Evolutionary conservation across 768 basidiomycete species (phyloP), one percentile per base, ranked within the genome.

Genomic region (Mycena vitilis): DNA sequence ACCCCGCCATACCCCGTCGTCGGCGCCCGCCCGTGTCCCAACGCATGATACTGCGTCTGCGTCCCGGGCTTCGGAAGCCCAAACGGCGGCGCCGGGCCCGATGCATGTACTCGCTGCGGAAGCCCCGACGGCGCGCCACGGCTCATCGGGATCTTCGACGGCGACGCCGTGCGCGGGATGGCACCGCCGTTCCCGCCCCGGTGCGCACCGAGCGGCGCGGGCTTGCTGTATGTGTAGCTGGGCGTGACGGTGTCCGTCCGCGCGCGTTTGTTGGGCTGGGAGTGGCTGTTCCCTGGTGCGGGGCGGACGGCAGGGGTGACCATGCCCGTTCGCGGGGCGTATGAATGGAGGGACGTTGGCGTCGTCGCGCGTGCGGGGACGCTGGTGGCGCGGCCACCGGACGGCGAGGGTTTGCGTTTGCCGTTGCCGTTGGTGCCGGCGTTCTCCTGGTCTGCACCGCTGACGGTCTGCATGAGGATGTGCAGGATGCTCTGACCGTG

Each of bases 401-500:
- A 83, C 56, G 89, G 79, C 25, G 83, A 70, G 37, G 80, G 78
- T 74, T 82, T 86, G 70, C 86, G 87, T 75, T 87, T 89, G 78
- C 66, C 64, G 25, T 42, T 63, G 45, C 18, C 20, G 45, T 38
- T 53, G 11, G 53, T 66, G 18, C 56, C 65, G 9, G 60, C 60
- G 38, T 94, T 95, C 81, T 96, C 95, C 80, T 95, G 95, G 68
- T 91, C 91, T 18, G 86, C 84, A 11, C 91, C 87, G 57, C 90
- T 88, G 53, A 91, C 79, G 9, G 85, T 88, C 71, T 93, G 90
- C 82, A 91, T 87, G 45, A 99, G 87, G 58, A 91, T 81, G 58
- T 91, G 90, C 55, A 96, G 78, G 73, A 98, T 91, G 71, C 91
- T 88, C 71, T 91, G 86, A 11, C 96, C 96, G 65, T 94, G 88